A percentile compares a stretch with the other conserved stretches of the same genome.
These are phyloP conservation scores for Nicotiana noctiflora DNA, from an alignment of 257 asterid species.

Conservation along the genomic window DNA sequence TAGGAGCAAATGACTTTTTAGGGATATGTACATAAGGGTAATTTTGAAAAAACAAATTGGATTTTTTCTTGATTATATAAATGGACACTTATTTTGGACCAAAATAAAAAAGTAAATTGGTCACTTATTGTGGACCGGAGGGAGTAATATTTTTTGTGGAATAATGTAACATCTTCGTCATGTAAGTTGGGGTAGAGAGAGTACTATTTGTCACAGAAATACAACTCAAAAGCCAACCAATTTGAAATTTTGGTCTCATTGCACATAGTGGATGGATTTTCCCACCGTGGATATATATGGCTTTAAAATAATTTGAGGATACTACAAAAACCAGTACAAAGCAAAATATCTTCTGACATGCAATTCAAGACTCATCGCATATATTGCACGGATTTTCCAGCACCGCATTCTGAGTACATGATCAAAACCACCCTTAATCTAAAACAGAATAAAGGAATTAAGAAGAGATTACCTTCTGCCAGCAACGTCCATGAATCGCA, in stretches of 20 bases:
- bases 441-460: background rate
- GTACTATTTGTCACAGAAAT: background rate
- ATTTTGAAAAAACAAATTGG: too few relatives aligned
- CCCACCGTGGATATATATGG: background rate
- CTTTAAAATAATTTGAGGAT: background rate
- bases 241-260: background rate
- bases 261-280: background rate
- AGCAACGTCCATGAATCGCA: conserved; percentile 84
- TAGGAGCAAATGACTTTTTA: too few relatives aligned
- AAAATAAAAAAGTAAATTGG: too few relatives aligned
- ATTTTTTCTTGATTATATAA: too few relatives aligned
- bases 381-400: background rate
- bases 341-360: background rate
- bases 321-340: background rate
- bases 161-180: background rate
- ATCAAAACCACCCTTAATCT: background rate
- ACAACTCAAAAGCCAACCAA: background rate
- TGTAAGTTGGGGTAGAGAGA: background rate
- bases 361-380: background rate
- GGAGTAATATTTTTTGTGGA: background rate
- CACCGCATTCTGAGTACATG: background rate
- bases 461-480: conserved; percentile 71
- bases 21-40: too few relatives aligned
- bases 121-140: too few relatives aligned
- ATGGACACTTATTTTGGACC: too few relatives aligned